A percentile compares a stretch with the other conserved stretches of the same genome.
Conservation (phyloP, 345 rosid genomes). For the Brassica cretica region DNA sequence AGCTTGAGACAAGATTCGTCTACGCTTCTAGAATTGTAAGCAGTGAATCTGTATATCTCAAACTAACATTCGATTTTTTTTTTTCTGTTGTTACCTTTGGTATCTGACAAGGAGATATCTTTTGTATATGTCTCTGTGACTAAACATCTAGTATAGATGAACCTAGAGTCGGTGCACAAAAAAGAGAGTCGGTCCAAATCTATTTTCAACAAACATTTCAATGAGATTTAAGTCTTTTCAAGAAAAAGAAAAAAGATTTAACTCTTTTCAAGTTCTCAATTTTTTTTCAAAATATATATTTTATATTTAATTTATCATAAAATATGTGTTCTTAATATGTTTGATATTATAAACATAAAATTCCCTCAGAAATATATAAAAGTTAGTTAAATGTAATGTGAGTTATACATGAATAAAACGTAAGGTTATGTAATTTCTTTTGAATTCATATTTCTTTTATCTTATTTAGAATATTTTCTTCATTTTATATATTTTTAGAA, state of each 20-base stretch:
- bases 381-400: no score
- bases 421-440: no score
- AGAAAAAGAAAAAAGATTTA: neutral
- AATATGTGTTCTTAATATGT: neutral
- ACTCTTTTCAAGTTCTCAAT: neutral
- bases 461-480: no score
- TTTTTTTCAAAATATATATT: neutral
- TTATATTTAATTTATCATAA: neutral
- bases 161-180: neutral
- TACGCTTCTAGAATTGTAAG: neutral
- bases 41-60: neutral
- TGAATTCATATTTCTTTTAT: no score
- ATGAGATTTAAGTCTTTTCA: neutral
- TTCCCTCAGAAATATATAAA: no score
- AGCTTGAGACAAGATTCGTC: constrained; percentile 1
- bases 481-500: no score
- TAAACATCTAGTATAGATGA: neutral
- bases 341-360: no score
- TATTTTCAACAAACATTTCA: neutral
- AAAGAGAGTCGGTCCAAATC: neutral
- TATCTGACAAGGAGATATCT: neutral
- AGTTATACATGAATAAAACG: no score
- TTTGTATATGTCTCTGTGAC: neutral
- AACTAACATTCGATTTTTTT: neutral
- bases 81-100: neutral